Evolutionary conservation across 495 filamentous ascomycete species (phyloP), one percentile per base, ranked within the genome.

Genomic region (Penicillium paradoxum): DNA sequence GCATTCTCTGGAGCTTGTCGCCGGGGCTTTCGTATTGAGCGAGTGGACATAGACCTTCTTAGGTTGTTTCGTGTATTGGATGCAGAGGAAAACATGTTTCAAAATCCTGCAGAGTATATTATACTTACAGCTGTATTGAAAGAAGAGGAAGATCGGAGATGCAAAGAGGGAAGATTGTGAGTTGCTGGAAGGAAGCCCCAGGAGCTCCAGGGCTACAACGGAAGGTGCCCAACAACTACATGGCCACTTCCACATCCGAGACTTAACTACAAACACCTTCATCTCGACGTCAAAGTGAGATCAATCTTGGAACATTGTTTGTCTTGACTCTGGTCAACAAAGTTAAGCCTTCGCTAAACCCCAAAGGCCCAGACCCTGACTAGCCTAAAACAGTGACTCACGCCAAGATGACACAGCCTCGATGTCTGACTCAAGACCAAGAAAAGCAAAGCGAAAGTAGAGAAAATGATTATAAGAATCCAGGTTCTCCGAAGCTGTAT

Each of bases 31-130:
- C 74, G 74, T 29, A 81, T 71, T 15, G 84, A 87, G 41, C 80
- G 79, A 38, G 79, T 71, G 15, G 87, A 90, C 64, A 83, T 87
- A 48, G 81, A 77, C 58, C 78, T 79, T 59, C 74, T 75, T 43
- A 86, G 73, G 32, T 71, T 68, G 42, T 70, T 67, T 36, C 69
- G 72, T 49, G 75, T 65, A 50, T 51, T 62, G 59, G 63, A 54
- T 54, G 63, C 10, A 38, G 33, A 48, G 39, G 60, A 57, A 63
- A 56, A 53, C 62, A 67, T 72, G 56, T 39, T 64, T 55, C 29
- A 25, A 44, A 66, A 64, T 33, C 55, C 55, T 63, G 58, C 46
- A 59, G 21, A 44, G 36, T 66, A 66, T 36, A 15, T 14, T 10
- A 50, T 50, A 15, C 14, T 1, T 30, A 34, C 45, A 37, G 18